phyloP scores from a whole-genome alignment of 164 flowering plant genomes.

The Annona cherimola region DNA sequence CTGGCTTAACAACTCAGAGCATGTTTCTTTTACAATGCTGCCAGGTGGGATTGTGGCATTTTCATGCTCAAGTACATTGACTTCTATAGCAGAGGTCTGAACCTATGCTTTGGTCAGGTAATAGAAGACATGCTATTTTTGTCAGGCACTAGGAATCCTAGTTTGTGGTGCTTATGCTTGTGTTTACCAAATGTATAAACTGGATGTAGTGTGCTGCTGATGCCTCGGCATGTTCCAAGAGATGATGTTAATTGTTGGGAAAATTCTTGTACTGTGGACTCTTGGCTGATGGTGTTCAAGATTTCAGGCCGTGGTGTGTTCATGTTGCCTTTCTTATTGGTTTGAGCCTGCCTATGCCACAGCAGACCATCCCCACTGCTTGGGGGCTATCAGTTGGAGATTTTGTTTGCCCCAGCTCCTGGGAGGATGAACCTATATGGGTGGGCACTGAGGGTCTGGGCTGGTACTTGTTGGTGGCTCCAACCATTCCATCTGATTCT shows the following conservation, averaged over 20 bases:
- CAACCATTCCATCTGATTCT: not conserved
- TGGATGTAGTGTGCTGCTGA: not conserved
- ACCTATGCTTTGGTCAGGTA: slow-evolving; percentile 82
- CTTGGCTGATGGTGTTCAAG: not conserved
- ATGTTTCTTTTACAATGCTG: not conserved
- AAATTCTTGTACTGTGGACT: not conserved
- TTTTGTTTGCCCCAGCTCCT: not conserved
- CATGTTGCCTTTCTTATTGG: too few species aligned
- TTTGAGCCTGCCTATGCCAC: too few species aligned
- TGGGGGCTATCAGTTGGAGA: too few species aligned
- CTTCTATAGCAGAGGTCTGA: slow-evolving; percentile 82
- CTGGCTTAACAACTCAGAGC: not conserved
- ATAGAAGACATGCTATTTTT: not conserved
- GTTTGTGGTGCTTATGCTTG: not conserved
- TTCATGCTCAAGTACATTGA: slow-evolving; percentile 97
- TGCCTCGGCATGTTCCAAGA: not conserved
- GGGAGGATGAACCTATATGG: not conserved
- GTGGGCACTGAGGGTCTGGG: not conserved
- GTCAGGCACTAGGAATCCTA: not conserved
- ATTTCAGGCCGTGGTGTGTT: too few species aligned
- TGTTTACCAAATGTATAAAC: not conserved
- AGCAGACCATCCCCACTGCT: too few species aligned
- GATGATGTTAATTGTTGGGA: not conserved
- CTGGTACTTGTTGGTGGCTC: not conserved
- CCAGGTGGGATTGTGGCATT: slow-evolving; percentile 92